These are phyloP conservation scores for Aspergillus cristatus DNA, from an alignment of 495 filamentous ascomycete genomes.

Conservation along the genomic window DNA sequence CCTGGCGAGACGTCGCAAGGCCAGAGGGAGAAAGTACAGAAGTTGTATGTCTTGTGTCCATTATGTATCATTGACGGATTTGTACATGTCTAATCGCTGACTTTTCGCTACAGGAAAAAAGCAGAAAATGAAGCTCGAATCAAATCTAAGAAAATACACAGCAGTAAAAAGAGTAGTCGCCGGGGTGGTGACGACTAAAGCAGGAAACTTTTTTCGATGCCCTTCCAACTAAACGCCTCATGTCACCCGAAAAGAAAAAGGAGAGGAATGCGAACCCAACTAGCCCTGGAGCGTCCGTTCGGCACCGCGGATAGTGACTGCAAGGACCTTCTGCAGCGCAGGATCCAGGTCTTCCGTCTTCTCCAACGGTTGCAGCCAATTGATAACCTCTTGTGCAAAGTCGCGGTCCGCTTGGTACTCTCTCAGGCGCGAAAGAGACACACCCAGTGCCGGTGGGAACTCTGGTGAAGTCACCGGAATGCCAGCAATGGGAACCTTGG, in stretches of 20 bases:
- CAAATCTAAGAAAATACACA: constrained; percentile 65
- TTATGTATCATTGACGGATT: too few species aligned
- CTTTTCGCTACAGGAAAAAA: constrained; percentile 47
- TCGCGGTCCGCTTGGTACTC: constrained; percentile 20
- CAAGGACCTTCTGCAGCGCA: constrained; percentile 55
- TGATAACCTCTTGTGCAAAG: constrained; percentile 46
- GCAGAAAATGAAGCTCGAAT: constrained; percentile 62
- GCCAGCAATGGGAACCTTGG: constrained; percentile 61
- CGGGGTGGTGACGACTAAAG: constrained; percentile 41
- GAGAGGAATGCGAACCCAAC: constrained; percentile 7
- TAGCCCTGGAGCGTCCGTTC: constrained; percentile 20
- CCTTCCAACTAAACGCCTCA: constrained; percentile 2
- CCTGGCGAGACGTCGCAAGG: constrained; percentile 57
- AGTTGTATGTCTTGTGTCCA: constrained; percentile 50
- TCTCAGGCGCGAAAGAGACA: constrained; percentile 52
- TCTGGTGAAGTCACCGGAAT: constrained; percentile 50
- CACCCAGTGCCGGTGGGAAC: constrained; percentile 65
- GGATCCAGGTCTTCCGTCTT: constrained; percentile 51
- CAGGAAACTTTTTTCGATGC: constrained; percentile 4
- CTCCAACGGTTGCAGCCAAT: constrained; percentile 51
- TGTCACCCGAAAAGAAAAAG: constrained; percentile 5
- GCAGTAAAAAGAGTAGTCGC: constrained; percentile 69
- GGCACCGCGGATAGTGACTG: constrained; percentile 42
- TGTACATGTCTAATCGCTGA: constrained; percentile 4
- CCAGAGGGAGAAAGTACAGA: constrained; percentile 49